These are phyloP conservation scores for Erodium moschatum DNA, from an alignment of 441 rosid species.

Conservation along the genomic window DNA sequence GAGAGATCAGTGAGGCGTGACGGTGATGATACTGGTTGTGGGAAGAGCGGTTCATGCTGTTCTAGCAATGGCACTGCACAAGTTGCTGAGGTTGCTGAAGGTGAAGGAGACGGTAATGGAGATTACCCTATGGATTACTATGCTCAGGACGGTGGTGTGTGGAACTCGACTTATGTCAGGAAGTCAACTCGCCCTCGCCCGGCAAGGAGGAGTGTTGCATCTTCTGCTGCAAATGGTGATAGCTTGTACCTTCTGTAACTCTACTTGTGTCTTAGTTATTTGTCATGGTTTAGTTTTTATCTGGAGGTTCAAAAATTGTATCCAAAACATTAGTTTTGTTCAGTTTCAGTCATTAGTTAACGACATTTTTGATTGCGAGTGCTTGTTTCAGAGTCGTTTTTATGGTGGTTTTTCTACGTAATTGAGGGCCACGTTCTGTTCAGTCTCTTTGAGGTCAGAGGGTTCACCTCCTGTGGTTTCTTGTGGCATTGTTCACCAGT, in stretches of 20 bases:
- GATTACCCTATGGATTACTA: slow-evolving; percentile 94
- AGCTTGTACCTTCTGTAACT: slow-evolving; percentile 7
- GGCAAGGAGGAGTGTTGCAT: slow-evolving; percentile 23
- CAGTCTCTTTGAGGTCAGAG: no score
- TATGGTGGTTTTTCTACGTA: no score
- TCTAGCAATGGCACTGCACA: slow-evolving; percentile 22
- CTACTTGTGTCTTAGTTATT: neutral
- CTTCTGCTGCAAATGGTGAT: slow-evolving; percentile 21
- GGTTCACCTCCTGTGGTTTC: no score
- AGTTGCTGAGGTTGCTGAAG: slow-evolving; percentile 8
- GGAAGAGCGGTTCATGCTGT: slow-evolving; percentile 27
- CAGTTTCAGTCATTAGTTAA: no score
- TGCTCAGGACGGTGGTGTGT: slow-evolving; percentile 87
- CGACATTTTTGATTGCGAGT: no score
- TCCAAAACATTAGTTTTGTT: no score
- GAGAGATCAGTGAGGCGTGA: slow-evolving; percentile 29
- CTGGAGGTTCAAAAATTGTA: neutral
- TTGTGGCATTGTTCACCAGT: no score
- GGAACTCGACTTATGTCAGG: slow-evolving; percentile 85
- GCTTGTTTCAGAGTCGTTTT: no score
- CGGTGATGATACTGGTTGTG: slow-evolving; percentile 10
- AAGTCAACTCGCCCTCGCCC: slow-evolving; percentile 39
- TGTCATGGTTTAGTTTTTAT: neutral
- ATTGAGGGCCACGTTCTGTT: no score
- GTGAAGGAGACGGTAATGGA: slow-evolving; percentile 24